Conservation (phyloP, 495 filamentous ascomycete species). For the Pseudotulostoma volvatum region DNA sequence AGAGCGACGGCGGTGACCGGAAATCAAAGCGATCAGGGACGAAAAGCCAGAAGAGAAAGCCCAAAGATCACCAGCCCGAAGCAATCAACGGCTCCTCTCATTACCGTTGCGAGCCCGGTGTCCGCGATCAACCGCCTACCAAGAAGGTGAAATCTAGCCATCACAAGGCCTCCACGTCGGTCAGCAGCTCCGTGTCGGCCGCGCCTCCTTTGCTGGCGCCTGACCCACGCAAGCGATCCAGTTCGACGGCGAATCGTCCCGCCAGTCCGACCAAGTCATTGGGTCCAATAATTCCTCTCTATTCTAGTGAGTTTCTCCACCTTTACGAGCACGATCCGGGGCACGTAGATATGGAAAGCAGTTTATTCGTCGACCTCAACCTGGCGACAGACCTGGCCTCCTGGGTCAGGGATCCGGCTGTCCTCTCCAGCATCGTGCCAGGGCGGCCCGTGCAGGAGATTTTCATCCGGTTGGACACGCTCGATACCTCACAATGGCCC, state of each 20-base stretch:
- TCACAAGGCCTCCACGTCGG: slow-evolving; percentile 56
- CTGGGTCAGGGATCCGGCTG: slow-evolving; percentile 54
- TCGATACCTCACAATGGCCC: slow-evolving; percentile 39
- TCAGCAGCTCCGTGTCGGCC: slow-evolving; percentile 34
- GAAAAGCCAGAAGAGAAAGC: slow-evolving; percentile 64
- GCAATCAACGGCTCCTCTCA: slow-evolving; percentile 1
- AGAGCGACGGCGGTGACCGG: slow-evolving; percentile 41
- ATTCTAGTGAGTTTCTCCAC: slow-evolving; percentile 54
- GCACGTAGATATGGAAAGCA: slow-evolving; percentile 35
- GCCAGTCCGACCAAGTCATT: slow-evolving; percentile 38
- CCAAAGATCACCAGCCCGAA: slow-evolving; percentile 30
- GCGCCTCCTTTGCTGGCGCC: slow-evolving; percentile 18
- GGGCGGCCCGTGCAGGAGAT: slow-evolving; percentile 29
- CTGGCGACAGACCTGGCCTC: slow-evolving; percentile 49
- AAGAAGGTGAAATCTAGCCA: slow-evolving; percentile 60
- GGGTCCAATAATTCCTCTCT: slow-evolving; percentile 27
- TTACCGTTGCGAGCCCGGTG: slow-evolving; percentile 33
- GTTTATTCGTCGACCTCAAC: slow-evolving; percentile 47
- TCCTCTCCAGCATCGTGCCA: slow-evolving; percentile 24
- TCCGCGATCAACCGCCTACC: slow-evolving; percentile 39
- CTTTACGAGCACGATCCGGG: slow-evolving; percentile 45
- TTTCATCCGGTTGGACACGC: slow-evolving; percentile 34
- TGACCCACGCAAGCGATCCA: slow-evolving; percentile 39
- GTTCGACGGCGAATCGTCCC: slow-evolving; percentile 23
- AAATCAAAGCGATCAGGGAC: slow-evolving; percentile 50